phyloP scores from a whole-genome alignment of 495 filamentous ascomycete species.

The Halenospora varia region DNA sequence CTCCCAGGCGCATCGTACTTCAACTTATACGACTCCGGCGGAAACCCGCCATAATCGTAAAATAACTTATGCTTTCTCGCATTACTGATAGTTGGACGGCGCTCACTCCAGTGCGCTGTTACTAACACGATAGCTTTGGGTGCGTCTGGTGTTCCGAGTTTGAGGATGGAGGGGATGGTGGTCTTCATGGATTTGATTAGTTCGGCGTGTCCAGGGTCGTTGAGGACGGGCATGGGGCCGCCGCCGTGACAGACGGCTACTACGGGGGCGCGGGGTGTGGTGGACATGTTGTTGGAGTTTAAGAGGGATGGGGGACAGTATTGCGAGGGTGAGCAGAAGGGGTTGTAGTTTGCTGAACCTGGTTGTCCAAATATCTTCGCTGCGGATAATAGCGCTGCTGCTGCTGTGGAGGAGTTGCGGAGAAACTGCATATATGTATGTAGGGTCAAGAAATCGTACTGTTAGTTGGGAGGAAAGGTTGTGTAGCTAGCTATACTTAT shows the following conservation, averaged over 20 bases:
- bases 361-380: constrained; percentile 4
- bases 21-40: constrained; percentile 32
- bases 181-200: constrained; percentile 32
- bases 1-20: constrained; percentile 37
- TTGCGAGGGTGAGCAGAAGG: constrained; percentile 4
- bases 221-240: constrained; percentile 37
- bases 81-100: constrained; percentile 30
- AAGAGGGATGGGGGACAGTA: too few species aligned
- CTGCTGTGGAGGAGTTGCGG: constrained; percentile 5
- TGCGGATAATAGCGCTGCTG: constrained; percentile 1
- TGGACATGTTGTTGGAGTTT: constrained; percentile 18
- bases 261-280: constrained; percentile 35
- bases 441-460: not conserved
- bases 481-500: not conserved
- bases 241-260: constrained; percentile 39
- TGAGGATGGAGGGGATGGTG: constrained; percentile 32
- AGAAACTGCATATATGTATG: not conserved
- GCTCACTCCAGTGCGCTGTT: constrained; percentile 38
- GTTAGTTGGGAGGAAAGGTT: not conserved
- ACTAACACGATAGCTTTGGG: constrained; percentile 37
- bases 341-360: not conserved
- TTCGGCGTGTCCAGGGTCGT: constrained; percentile 30
- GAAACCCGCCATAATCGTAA: constrained; percentile 42
- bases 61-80: constrained; percentile 30
- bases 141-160: constrained; percentile 30